phyloP scores from a whole-genome alignment of 441 rosid species.

The Populus hybrid region DNA sequence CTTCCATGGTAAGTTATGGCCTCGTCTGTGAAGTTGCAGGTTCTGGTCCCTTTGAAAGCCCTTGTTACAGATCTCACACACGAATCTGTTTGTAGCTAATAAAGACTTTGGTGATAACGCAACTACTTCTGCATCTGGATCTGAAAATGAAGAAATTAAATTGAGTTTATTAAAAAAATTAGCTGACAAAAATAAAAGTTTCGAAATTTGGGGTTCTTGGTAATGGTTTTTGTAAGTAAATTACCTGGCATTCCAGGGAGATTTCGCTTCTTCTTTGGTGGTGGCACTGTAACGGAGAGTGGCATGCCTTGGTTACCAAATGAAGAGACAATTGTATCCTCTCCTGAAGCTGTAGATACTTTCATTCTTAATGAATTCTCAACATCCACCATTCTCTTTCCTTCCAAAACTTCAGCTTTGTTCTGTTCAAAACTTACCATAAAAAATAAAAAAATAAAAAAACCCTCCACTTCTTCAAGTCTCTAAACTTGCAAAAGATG shows the following conservation, averaged over 20 bases:
- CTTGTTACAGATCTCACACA: constrained; percentile 77
- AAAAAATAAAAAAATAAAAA: neutral
- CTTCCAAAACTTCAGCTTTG: neutral
- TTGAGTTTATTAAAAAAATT: neutral
- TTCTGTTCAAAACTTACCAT: too few relatives aligned
- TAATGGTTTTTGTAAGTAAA: neutral
- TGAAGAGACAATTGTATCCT: constrained; percentile 24
- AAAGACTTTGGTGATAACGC: constrained; percentile 61
- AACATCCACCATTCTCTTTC: constrained; percentile 30
- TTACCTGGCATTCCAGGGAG: constrained; percentile 82
- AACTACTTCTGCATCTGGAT: constrained; percentile 70
- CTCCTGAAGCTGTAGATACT: constrained; percentile 40
- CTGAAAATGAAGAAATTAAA: constrained; percentile 28
- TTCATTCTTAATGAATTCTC: constrained; percentile 39
- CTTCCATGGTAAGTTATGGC: constrained; percentile 79
- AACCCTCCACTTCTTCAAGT: neutral
- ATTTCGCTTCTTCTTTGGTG: constrained; percentile 59
- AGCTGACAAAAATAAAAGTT: neutral
- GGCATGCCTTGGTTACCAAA: constrained; percentile 27
- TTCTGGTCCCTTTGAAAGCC: constrained; percentile 79
- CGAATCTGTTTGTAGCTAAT: constrained; percentile 59
- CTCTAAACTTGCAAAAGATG: neutral
- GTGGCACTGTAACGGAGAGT: constrained; percentile 19
- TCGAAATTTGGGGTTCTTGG: neutral
- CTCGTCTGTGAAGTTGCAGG: constrained; percentile 81